A percentile compares a stretch with the other conserved stretches of the same genome.
Evolutionary conservation across 345 rosid genomes (phyloP).

Genomic region (Toxicodendron radicans): DNA sequence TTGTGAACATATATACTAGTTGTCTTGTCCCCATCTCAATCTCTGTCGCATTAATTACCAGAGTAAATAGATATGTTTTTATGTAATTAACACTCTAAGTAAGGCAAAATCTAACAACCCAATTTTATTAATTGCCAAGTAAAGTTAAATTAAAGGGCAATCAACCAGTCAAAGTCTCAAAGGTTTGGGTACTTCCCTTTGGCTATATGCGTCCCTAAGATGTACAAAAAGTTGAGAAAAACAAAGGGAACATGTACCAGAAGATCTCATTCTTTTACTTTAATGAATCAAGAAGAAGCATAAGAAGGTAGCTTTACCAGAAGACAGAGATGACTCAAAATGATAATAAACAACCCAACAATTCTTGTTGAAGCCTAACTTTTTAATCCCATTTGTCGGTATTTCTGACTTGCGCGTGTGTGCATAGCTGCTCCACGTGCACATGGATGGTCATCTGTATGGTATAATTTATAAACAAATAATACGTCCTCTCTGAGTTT

Average conservation of each 20-base stretch:
- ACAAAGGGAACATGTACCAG: neutral
- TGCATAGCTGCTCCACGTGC: conserved; percentile 2
- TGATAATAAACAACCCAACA: no score
- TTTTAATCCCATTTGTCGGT: conserved; percentile 17
- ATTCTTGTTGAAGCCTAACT: no score
- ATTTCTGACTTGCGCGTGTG: conserved; percentile 6
- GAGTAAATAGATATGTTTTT: no score
- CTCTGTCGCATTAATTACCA: neutral
- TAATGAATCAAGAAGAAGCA: neutral
- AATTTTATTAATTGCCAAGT: no score
- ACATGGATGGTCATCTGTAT: neutral
- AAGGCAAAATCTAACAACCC: no score
- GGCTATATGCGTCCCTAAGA: neutral
- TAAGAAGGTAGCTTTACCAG: neutral
- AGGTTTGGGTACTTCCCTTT: neutral
- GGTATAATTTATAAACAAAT: neutral
- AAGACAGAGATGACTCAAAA: neutral
- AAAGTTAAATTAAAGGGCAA: no score
- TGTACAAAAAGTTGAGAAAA: neutral
- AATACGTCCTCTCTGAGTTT: no score
- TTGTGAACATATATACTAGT: neutral
- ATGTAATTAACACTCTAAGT: no score
- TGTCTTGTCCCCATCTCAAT: neutral
- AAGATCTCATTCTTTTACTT: conserved; percentile 2
- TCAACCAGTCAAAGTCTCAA: neutral